Evolutionary conservation across 129 eudicot species (phyloP), one percentile per base, ranked within the genome.

Genomic region (Tanacetum coccineum): DNA sequence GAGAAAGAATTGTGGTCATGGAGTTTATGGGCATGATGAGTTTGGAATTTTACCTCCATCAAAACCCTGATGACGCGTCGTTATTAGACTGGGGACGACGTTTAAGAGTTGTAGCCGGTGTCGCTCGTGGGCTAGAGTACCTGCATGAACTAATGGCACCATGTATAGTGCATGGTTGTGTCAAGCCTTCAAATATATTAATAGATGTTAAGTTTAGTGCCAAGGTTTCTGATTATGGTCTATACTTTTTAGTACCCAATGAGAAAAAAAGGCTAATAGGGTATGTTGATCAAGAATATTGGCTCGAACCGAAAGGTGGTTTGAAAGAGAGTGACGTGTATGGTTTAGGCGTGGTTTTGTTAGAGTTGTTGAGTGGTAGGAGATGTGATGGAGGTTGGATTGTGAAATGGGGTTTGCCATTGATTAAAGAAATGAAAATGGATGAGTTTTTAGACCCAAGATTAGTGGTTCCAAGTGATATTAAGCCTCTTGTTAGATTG

Each of bases 361-460:
- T 92, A 75, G 98, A 92, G 86, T 64, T 92, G 80, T 81, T 92
- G 79, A 92, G 88, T 75, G 98, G 98, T 59, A 83, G 85, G 76
- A 83, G 77, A 72, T 67, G 83, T 83, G 94, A 87, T 22, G 71
- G 75, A 12, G 93, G 93, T 68, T 79, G 81, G 71, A 78, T 91
- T 78, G 96, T 92, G 12, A 64, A 80, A 47, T 92, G 98, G 98
- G 86, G 82, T 21, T 80, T 83, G 87, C 98, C 98, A 65, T 85
- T 88, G 87, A 83, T 88, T 68, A 92, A 81, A 74, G 95, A 78
- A 55, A 80, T 76, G 98, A 85, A 55, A 63, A 73, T 84, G 68
- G 53, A 66, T 77, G 95, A 92, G 70, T 11, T 88, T 71, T 85
- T 92, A 80, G 98, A 92, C 66, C 79, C 80, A 32, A 88, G 87